A percentile compares a stretch with the other conserved stretches of the same genome.
Conservation (phyloP, 2,329 filamentous ascomycete genomes). For the Aspergillus japonicus region DNA sequence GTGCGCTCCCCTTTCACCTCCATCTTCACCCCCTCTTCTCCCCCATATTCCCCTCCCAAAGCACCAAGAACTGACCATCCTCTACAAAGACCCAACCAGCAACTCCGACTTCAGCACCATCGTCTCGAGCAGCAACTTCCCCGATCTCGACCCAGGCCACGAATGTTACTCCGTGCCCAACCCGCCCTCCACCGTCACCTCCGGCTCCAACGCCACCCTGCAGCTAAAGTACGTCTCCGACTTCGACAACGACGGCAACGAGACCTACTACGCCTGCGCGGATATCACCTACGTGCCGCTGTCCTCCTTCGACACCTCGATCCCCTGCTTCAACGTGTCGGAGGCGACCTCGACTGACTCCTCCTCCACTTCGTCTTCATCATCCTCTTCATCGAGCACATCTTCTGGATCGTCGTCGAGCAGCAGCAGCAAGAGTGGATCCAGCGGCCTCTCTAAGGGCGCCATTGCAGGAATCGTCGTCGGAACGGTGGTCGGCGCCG, state of each 20-base stretch:
- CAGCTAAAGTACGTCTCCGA: constrained; percentile 47
- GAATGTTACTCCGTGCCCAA: constrained; percentile 46
- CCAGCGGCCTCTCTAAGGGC: constrained; percentile 36
- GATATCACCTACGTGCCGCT: constrained; percentile 47
- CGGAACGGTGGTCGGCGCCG: constrained; percentile 26
- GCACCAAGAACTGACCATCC: not conserved
- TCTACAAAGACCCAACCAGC: constrained; percentile 36
- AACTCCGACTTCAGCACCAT: constrained; percentile 43
- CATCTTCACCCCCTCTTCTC: too few relatives aligned
- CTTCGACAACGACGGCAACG: constrained; percentile 41
- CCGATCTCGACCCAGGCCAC: constrained; percentile 45
- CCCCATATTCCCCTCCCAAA: too few relatives aligned
- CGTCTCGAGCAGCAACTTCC: constrained; percentile 33
- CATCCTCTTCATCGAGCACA: constrained; percentile 16
- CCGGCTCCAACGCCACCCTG: constrained; percentile 47
- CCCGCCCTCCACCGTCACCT: constrained; percentile 31
- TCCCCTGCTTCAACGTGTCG: constrained; percentile 51
- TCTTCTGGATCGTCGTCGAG: constrained; percentile 4
- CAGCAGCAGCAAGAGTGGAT: constrained; percentile 22
- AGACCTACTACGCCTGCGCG: constrained; percentile 50
- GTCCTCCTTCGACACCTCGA: constrained; percentile 40
- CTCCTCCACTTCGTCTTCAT: not conserved
- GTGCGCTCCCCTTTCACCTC: constrained; percentile 39
- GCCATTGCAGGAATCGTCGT: constrained; percentile 47
- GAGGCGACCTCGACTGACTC: constrained; percentile 28